phyloP scores from a whole-genome alignment of 2,329 filamentous ascomycete species.

The Clarireedia monteithiana region DNA sequence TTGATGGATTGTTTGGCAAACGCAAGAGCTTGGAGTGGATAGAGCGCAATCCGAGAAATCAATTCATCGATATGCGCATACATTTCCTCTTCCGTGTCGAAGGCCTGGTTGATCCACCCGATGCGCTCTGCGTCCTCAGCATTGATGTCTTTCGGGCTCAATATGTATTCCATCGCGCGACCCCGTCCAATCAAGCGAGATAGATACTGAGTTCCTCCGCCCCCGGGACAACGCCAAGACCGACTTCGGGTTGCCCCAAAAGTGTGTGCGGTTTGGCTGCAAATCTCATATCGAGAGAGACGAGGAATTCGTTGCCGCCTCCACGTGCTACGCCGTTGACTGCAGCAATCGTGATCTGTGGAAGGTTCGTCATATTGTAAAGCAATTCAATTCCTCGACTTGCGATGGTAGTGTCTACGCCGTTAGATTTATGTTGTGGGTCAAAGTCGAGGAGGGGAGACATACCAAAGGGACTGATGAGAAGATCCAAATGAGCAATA shows the following conservation, averaged over 20 bases:
- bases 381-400: background rate
- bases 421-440: background rate
- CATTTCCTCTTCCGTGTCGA: background rate
- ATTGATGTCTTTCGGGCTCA: background rate
- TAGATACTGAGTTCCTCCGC: background rate
- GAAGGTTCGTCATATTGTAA: background rate
- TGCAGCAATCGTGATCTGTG: conserved; percentile 9
- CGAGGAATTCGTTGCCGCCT: conserved; percentile 7
- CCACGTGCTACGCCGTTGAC: conserved; percentile 8
- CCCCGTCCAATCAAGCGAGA: background rate
- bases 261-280: conserved; percentile 2
- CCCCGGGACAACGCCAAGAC: background rate
- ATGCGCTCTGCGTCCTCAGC: background rate
- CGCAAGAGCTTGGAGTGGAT: background rate
- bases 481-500: background rate
- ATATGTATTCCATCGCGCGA: background rate
- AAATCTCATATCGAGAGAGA: conserved; percentile 13
- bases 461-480: background rate
- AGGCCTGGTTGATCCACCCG: background rate
- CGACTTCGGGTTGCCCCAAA: conserved; percentile 1
- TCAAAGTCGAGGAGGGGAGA: background rate
- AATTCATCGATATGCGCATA: background rate
- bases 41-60: background rate
- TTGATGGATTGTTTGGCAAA: background rate
- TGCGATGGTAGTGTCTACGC: background rate